Evolutionary conservation across 495 filamentous ascomycete species (phyloP).

Genomic region (Neurospora sp.): DNA sequence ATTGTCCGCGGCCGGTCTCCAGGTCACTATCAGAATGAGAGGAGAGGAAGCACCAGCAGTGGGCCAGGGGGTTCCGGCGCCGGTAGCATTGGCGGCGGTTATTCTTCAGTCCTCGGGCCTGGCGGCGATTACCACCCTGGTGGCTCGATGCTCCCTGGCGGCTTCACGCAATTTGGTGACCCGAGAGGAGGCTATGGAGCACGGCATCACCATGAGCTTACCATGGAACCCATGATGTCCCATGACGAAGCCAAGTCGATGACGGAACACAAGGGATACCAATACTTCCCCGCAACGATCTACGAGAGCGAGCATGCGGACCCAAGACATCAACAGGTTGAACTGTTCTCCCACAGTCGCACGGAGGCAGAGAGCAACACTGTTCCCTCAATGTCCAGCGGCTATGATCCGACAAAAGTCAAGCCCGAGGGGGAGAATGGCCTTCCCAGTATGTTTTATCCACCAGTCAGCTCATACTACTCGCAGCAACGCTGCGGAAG

Average conservation of each 20-base stretch:
- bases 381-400: constrained; percentile 13
- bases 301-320: constrained; percentile 29
- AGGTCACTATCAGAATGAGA: constrained; percentile 83
- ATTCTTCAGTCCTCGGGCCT: constrained; percentile 26
- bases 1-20: constrained; percentile 90
- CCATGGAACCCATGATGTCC: constrained; percentile 33
- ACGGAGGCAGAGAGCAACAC: constrained; percentile 25
- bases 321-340: constrained; percentile 28
- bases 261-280: constrained; percentile 32
- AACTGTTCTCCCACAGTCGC: constrained; percentile 31
- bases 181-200: constrained; percentile 28
- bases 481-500: constrained; percentile 24
- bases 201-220: constrained; percentile 33
- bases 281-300: constrained; percentile 36
- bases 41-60: constrained; percentile 63
- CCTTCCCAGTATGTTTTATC: constrained; percentile 34
- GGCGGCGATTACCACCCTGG: constrained; percentile 24
- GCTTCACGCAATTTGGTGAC: constrained; percentile 26
- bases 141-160: constrained; percentile 22
- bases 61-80: constrained; percentile 54
- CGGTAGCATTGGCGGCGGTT: constrained; percentile 36
- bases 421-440: constrained; percentile 33
- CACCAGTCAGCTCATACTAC: constrained; percentile 22
- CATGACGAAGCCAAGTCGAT: constrained; percentile 38
- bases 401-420: constrained; percentile 25